These are phyloP conservation scores for Rhizopus arrhizus DNA, from an alignment of 371 early-diverging fungal genomes.

Conservation along the genomic window DNA sequence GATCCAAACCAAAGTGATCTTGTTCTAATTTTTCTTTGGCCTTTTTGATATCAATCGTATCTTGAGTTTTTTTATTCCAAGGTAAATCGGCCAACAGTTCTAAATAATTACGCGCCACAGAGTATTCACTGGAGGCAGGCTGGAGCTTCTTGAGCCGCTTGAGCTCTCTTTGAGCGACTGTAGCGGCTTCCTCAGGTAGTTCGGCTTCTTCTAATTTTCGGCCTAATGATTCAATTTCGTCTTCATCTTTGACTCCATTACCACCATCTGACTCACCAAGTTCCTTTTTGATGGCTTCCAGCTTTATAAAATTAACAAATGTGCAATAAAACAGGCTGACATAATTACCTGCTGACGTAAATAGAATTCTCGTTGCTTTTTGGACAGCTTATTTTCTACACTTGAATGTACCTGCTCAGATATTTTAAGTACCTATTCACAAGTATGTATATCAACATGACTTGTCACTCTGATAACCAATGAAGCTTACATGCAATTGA, in stretches of 20 bases:
- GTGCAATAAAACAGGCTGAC: background rate
- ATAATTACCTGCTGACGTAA: conserved; percentile 75
- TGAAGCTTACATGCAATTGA: conserved; percentile 68
- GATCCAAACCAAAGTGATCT: conserved; percentile 84
- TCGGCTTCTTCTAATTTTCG: conserved; percentile 61
- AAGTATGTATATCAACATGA: background rate
- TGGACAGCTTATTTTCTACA: conserved; percentile 76
- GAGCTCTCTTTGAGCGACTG: conserved; percentile 71
- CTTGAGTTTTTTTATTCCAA: conserved; percentile 68
- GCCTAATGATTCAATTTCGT: conserved; percentile 66
- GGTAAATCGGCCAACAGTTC: conserved; percentile 81
- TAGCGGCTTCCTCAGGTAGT: conserved; percentile 68
- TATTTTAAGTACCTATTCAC: background rate
- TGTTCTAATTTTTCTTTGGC: conserved; percentile 72
- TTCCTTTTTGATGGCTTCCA: conserved; percentile 83
- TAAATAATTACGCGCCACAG: conserved; percentile 76
- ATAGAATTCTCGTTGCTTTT: conserved; percentile 82
- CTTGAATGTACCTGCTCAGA: conserved; percentile 71
- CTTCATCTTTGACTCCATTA: conserved; percentile 53
- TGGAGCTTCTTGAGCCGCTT: conserved; percentile 74
- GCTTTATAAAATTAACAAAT: background rate
- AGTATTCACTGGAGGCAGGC: conserved; percentile 78
- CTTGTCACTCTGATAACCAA: background rate
- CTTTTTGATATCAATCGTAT: conserved; percentile 66
- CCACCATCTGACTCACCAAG: conserved; percentile 60